phyloP scores from a whole-genome alignment of 23 red algal genomes.

The Pyropia haitanensis region DNA sequence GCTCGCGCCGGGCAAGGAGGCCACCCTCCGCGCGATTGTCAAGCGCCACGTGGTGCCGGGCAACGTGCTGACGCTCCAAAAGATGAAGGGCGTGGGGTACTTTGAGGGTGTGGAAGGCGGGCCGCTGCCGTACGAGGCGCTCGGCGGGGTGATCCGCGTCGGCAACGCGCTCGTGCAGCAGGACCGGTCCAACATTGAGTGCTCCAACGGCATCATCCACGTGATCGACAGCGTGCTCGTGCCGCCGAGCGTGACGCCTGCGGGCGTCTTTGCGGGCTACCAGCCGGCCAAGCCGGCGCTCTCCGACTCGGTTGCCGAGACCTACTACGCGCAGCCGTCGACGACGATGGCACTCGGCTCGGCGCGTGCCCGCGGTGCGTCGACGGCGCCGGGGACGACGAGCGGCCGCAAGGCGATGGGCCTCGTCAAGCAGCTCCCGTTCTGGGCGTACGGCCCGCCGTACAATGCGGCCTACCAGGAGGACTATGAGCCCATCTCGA shows the following conservation, averaged over 20 bases:
- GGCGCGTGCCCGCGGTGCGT: constrained; percentile 7
- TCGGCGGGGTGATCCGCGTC: constrained; percentile 9
- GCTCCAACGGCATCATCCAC: constrained; percentile 30
- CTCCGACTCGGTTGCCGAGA: background rate
- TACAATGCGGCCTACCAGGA: constrained; percentile 53
- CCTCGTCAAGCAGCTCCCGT: constrained; percentile 24
- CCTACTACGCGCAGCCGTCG: background rate
- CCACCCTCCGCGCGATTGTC: constrained; percentile 6
- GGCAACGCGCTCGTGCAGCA: constrained; percentile 7
- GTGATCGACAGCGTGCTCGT: constrained; percentile 13
- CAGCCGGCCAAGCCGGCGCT: constrained; percentile 1
- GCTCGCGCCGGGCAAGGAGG: background rate
- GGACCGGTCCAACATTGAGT: constrained; percentile 6
- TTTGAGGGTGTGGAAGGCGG: constrained; percentile 10
- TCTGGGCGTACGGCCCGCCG: constrained; percentile 67
- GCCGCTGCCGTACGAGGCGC: constrained; percentile 14
- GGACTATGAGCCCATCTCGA: constrained; percentile 62
- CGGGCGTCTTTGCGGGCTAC: constrained; percentile 17
- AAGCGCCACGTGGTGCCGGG: constrained; percentile 21
- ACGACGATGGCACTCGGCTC: background rate
- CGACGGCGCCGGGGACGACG: constrained; percentile 2
- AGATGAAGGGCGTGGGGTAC: constrained; percentile 30
- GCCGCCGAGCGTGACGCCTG: constrained; percentile 17
- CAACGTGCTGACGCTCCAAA: constrained; percentile 6
- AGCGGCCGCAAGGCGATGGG: constrained; percentile 56